Base-by-base conservation (phyloP, 106 monocot species). In the Phalaenopsis equestris region DNA sequence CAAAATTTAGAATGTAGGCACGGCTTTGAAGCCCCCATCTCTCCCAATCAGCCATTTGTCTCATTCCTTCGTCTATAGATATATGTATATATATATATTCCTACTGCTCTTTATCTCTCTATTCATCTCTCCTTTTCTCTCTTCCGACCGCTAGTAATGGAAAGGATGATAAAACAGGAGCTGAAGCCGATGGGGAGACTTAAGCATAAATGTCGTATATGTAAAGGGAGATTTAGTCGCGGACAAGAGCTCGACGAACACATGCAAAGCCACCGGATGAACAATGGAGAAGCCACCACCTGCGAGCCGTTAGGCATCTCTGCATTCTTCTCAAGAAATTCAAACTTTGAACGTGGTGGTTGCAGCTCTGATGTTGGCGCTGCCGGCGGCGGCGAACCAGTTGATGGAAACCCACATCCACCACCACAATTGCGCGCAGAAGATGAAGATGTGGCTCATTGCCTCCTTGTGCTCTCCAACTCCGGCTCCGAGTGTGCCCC, bases 181-280 rank as follows among this genome's bases (percentile, higher is more conserved):
- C 15, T 12, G 52, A 52, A 52, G 52, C 52, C 14, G 19, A 24
- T 78, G 1, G 46, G 79, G 2, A 57, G 74, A 21, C 78, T 67
- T 79, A 92, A 92, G 85, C 87, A 93, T 85, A 80, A 85, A 79
- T 96, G 96, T 79, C 76, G 84, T 56, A 79, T 94, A 41, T 96
- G 93, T 83, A 87, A 83, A 72, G 90, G 89, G 75, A 90, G 93
- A 2, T 96, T 96, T 83, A 80, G 84, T 3, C 86, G 87, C 82
- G 93, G 96, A 6, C 84, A 86, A 7, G 93, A 93, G 1, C 90
- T 93, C 2, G 96, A 93, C 2, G 96, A 93, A 16, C 96, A 96
- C 87, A 96, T 93, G 93, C 52, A 90, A 0, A 85, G 88, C 15
- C 96, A 96, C 78, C 93, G 87, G 36, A 87, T 90, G 82, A 85